Evolutionary conservation across 176 grass and related monocot genomes (phyloP).

Genomic region (Secale cereale): DNA sequence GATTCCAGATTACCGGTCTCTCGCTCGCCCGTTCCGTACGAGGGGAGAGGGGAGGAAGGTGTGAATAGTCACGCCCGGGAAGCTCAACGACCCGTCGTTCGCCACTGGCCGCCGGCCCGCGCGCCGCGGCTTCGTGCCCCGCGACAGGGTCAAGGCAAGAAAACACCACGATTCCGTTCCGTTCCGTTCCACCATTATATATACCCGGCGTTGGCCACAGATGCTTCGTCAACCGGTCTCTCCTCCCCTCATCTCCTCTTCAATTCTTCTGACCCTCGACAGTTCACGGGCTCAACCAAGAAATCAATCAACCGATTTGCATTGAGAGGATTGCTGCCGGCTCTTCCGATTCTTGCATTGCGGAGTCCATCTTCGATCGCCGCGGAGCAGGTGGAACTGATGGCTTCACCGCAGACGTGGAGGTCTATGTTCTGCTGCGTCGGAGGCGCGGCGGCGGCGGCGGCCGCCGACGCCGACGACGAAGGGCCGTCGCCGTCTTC

Average conservation of each 20-base stretch:
- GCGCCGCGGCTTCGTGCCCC: no score
- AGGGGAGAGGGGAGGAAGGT: not conserved
- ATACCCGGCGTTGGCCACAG: not conserved
- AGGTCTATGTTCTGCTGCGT: slow-evolving; percentile 40
- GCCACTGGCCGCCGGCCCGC: no score
- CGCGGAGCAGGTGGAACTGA: not conserved
- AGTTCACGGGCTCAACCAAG: not conserved
- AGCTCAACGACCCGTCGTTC: no score
- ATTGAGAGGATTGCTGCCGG: not conserved
- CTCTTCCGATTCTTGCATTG: not conserved
- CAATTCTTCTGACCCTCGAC: not conserved
- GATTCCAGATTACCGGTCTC: not conserved
- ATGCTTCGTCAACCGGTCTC: not conserved
- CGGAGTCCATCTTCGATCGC: not conserved
- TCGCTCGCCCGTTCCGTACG: not conserved
- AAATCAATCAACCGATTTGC: not conserved
- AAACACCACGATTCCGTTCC: not conserved
- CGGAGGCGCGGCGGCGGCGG: not conserved
- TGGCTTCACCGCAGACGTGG: slow-evolving; percentile 23
- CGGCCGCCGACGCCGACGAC: not conserved
- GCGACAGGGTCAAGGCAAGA: slow-evolving; percentile 16
- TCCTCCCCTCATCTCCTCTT: not conserved
- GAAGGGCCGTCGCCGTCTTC: not conserved
- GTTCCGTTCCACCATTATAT: slow-evolving; percentile 16
- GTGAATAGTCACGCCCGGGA: not conserved